Evolutionary conservation across 2,329 filamentous ascomycete genomes (phyloP).

Genomic region (Sporothrix curviconia): DNA sequence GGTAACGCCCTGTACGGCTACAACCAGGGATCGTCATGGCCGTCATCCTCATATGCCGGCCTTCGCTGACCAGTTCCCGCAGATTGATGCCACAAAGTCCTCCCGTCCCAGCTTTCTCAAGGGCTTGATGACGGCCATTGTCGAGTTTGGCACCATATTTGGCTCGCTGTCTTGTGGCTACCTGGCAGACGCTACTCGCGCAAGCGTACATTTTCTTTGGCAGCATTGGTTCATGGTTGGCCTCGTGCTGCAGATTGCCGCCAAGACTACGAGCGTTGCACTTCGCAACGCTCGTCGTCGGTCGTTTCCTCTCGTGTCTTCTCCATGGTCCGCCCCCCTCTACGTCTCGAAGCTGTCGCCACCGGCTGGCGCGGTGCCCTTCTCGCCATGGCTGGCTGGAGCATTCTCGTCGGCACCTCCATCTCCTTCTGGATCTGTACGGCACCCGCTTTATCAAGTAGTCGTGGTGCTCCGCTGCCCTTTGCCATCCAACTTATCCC

Average conservation of each 20-base stretch:
- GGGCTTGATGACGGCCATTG: background rate
- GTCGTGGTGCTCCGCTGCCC: background rate
- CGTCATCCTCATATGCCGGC: background rate
- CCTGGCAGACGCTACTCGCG: conserved; percentile 1
- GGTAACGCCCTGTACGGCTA: background rate
- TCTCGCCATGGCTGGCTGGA: background rate
- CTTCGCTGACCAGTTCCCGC: background rate
- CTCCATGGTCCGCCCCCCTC: background rate
- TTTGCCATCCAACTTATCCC: conserved; percentile 6
- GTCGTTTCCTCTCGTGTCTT: background rate
- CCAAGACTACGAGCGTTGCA: too few species aligned
- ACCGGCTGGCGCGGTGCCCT: background rate
- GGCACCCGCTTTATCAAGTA: conserved; percentile 22
- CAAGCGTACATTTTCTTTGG: background rate
- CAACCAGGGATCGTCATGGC: conserved; percentile 1
- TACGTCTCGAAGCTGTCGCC: background rate
- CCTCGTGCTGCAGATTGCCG: background rate
- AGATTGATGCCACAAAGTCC: background rate
- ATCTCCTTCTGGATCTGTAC: conserved; percentile 36
- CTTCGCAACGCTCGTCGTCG: too few species aligned
- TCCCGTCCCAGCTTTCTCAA: background rate
- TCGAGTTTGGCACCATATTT: conserved; percentile 1
- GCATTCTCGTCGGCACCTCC: conserved; percentile 11
- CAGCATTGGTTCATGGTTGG: background rate
- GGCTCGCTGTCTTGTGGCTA: background rate